A percentile compares a stretch with the other conserved stretches of the same genome.
These are phyloP conservation scores for Talaromyces proteolyticus DNA, from an alignment of 495 filamentous ascomycete genomes.

Conservation along the genomic window DNA sequence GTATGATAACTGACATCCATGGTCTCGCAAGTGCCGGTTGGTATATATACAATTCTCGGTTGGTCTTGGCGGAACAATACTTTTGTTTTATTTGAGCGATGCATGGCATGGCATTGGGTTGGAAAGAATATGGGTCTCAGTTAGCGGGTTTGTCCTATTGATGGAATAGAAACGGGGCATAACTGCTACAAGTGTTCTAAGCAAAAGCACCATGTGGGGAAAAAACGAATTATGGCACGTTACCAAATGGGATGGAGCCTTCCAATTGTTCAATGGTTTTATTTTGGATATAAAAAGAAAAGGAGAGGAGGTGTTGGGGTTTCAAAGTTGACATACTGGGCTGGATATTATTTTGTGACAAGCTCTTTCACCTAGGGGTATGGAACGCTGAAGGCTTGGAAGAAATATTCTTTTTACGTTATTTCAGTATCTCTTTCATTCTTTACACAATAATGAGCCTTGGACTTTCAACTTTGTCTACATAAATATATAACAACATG, in stretches of 20 bases:
- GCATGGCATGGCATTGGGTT: slow-evolving; percentile 9
- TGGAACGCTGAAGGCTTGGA: no score
- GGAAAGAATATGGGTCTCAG: slow-evolving; percentile 6
- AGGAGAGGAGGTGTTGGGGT: background rate
- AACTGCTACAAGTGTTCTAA: background rate
- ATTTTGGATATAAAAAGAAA: background rate
- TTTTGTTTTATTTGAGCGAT: slow-evolving; percentile 7
- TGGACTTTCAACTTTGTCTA: no score
- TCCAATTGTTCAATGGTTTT: no score
- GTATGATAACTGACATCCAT: background rate
- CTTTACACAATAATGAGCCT: no score
- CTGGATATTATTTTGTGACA: no score
- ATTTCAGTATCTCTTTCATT: no score
- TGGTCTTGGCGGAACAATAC: background rate
- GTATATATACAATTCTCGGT: background rate
- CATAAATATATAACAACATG: no score
- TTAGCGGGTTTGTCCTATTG: slow-evolving; percentile 1
- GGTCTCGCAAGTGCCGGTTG: background rate
- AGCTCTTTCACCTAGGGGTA: no score
- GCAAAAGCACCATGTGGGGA: background rate
- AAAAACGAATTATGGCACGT: background rate
- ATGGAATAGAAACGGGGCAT: background rate
- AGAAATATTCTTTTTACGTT: no score
- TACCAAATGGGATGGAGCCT: no score
- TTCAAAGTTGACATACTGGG: no score